Base-by-base conservation (phyloP, 495 filamentous ascomycete genomes). In the Articulospora tetracladia region DNA sequence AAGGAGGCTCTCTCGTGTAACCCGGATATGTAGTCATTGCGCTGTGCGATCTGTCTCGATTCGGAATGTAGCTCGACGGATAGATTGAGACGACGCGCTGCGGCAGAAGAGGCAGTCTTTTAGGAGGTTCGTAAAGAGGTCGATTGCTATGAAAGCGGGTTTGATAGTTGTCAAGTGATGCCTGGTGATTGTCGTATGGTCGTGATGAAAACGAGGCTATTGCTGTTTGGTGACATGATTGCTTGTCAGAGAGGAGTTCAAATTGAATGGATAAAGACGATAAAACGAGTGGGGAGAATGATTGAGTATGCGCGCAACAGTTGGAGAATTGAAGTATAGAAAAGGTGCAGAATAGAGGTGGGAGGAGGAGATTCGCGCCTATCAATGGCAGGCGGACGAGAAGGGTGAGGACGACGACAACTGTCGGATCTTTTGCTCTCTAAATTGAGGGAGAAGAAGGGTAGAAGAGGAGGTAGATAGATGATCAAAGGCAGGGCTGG, bases 141-240 rank as follows among this genome's bases (percentile, higher is more conserved):
- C 15, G 53, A 34, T 24, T 20, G 19, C 15, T 32, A 32, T 20
- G 10, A 3, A 7, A 17, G 3, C 39, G 41, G 13, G 66, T 51
- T 65, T 62, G 61, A 46, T 56, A 48, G 11, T 63, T 60, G 53
- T 63, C 44, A 67, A 62, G 63, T 64, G 61, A 66, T 49, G 48
- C 53, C 67, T 41, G 63, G 23, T 62, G 66, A 58, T 66, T 69
- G 63, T 60, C 60, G 26, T 32, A 24, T 49, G 53, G 52, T 34
- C 36, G 32, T 50, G 61, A 60, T 8, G 44, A 60, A 53, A 57
- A 60, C 32, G 61, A 44, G 34, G 59, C 55, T 55, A 58, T 55
- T 64, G 59, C 67, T 69, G 67, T 69, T 69, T 65, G 64, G 55
- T 36, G 67, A 66, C 64, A 69, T 69, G 64, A 74, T 68, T 67